A percentile compares a stretch with the other conserved stretches of the same genome.
Evolutionary conservation across 768 basidiomycete genomes (phyloP).

Genomic region (Leccinum rimulosum): DNA sequence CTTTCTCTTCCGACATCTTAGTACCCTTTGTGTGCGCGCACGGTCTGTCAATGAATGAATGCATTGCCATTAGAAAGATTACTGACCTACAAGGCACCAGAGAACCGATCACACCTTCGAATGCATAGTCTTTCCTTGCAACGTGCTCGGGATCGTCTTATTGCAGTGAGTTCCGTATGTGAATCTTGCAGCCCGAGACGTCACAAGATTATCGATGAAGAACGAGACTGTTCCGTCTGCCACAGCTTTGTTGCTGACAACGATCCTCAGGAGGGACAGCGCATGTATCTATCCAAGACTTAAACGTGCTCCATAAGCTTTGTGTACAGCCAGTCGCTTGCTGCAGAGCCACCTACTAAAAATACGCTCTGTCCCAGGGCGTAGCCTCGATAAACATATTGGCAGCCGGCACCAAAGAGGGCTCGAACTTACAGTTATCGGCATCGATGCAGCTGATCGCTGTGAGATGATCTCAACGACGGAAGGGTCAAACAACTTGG

Average conservation of each 20-base stretch:
- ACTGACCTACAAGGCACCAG: too few species aligned
- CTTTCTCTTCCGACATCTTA: slow-evolving; percentile 13
- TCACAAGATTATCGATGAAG: slow-evolving; percentile 11
- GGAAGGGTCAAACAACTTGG: slow-evolving; percentile 13
- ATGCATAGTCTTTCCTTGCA: slow-evolving; percentile 1
- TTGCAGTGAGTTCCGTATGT: slow-evolving; percentile 17
- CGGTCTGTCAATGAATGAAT: background rate
- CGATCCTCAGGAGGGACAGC: background rate
- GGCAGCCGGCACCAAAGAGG: background rate
- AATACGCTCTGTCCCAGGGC: slow-evolving; percentile 5
- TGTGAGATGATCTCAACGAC: slow-evolving; percentile 13
- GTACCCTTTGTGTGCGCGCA: slow-evolving; percentile 1
- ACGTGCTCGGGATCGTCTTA: slow-evolving; percentile 10
- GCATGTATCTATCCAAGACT: background rate
- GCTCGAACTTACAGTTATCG: slow-evolving; percentile 5
- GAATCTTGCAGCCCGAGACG: slow-evolving; percentile 10
- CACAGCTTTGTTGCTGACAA: slow-evolving; percentile 12
- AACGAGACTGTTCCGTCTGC: slow-evolving; percentile 16
- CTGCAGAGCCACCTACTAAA: slow-evolving; percentile 15
- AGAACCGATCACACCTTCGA: slow-evolving; percentile 10
- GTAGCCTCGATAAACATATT: background rate
- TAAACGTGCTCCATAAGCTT: slow-evolving; percentile 16
- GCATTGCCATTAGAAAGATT: too few species aligned
- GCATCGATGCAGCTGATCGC: slow-evolving; percentile 5
- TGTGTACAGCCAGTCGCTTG: slow-evolving; percentile 12